Base-by-base conservation (phyloP, 495 filamentous ascomycete genomes). In the Xylaria telfairii region DNA sequence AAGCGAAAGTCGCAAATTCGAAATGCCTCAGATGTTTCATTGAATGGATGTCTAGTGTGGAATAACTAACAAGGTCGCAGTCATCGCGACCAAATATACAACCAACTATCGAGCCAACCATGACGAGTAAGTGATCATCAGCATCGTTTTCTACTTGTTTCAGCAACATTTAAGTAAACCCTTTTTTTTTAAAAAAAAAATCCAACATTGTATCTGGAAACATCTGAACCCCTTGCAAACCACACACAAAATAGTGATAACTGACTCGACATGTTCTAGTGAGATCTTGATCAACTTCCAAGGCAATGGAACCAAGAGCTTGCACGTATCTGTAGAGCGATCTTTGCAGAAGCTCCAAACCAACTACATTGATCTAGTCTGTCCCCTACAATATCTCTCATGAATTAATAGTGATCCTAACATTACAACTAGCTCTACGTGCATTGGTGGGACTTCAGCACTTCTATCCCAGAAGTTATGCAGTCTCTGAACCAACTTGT, bases 1-100 rank as follows among this genome's bases (percentile, higher is more conserved):
- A 57, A 30, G 28, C 26, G 28, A 32, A 15, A 57, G 10, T 4
- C 15, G 28, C 47, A 12, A 21, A 51, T 13, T 10, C 21, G 4
- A 30, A 13, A 15, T 13, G 12, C 51, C 12, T 30, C 26, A 54
- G 17, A 54, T 30, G 51, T 5, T 30, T 54, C 26, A 6, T 30
- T 15, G 28, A 8, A 13, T 54, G 6, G 19, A 21, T 53, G 9
- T 15, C 51, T 17, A 15, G 12, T 28, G 26, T 54, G 15, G 44
- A 21, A 62, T 60, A 53, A 69, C 44, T 68, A 47, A 60, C 44
- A 39, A 7, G 24, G 13, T 39, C 15, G 12, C 32, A 81, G 90
- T 95, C 66, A 81, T 93, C 67, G 90, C 91, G 0, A 93, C 92
- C 21, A 93, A 93, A 77, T 95, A 85, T 78, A 89, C 88, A 21